A percentile compares a stretch with the other conserved stretches of the same genome.
Evolutionary conservation across 768 basidiomycete genomes (phyloP).

Genomic region (Tephrocybe rancida): DNA sequence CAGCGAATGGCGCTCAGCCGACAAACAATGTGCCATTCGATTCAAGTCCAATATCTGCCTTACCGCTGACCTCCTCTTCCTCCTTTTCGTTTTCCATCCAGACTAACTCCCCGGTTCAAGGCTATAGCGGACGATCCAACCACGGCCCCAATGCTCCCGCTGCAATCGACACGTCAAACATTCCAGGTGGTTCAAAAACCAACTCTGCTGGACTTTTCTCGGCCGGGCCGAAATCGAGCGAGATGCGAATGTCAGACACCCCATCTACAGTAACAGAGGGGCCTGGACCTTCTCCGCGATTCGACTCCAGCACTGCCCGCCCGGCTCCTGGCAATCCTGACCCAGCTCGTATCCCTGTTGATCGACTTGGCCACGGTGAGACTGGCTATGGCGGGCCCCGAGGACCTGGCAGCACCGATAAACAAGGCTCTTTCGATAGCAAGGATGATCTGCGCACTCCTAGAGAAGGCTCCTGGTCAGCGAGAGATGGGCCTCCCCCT

Average conservation of each 20-base stretch:
- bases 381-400: conserved; percentile 22
- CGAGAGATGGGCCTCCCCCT: conserved; percentile 22
- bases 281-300: conserved; percentile 12
- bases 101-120: conserved; percentile 20
- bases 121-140: conserved; percentile 25
- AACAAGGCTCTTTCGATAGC: conserved; percentile 23
- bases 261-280: conserved; percentile 13
- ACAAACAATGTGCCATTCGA: conserved; percentile 35
- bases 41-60: conserved; percentile 13
- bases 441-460: conserved; percentile 29
- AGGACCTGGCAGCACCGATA: conserved; percentile 25
- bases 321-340: conserved; percentile 14
- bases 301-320: conserved; percentile 13
- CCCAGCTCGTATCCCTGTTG: conserved; percentile 16
- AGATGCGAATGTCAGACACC: conserved; percentile 16
- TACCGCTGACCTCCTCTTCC: conserved; percentile 18
- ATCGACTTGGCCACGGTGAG: conserved; percentile 29
- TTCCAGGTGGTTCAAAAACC: conserved; percentile 20
- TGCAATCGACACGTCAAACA: conserved; percentile 26
- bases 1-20: conserved; percentile 22
- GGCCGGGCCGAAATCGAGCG: conserved; percentile 15
- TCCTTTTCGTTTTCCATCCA: conserved; percentile 17
- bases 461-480: conserved; percentile 28
- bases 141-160: conserved; percentile 18
- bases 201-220: conserved; percentile 18